A percentile compares a stretch with the other conserved stretches of the same genome.
Evolutionary conservation across 148 eudicot genomes (phyloP).

Genomic region (Rhododendron simsii): DNA sequence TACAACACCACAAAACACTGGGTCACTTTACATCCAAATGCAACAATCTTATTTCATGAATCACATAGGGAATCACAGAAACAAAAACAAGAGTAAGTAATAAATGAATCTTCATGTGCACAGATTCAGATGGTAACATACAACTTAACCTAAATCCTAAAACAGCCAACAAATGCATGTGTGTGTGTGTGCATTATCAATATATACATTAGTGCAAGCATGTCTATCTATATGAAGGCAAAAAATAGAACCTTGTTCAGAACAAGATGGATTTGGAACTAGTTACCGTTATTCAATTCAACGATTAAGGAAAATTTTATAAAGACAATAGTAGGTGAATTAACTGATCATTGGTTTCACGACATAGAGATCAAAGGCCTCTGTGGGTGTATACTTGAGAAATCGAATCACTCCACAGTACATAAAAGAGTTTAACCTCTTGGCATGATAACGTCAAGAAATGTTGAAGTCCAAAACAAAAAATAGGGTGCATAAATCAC

Average conservation of each 20-base stretch:
- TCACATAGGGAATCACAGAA: conserved; percentile 30
- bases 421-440: neutral
- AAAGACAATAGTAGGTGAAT: too few relatives aligned
- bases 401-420: neutral
- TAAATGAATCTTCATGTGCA: neutral
- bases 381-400: neutral
- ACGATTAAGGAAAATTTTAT: too few relatives aligned
- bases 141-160: neutral
- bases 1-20: conserved; percentile 4
- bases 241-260: too few relatives aligned
- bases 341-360: neutral
- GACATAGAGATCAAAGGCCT: neutral
- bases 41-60: conserved; percentile 84
- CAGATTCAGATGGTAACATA: neutral
- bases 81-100: neutral
- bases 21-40: conserved; percentile 12
- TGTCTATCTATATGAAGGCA: too few relatives aligned
- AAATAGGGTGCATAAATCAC: neutral
- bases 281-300: too few relatives aligned
- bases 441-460: neutral
- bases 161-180: neutral
- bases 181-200: neutral
- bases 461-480: neutral
- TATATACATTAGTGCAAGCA: too few relatives aligned
- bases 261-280: too few relatives aligned